A percentile compares a stretch with the other conserved stretches of the same genome.
phyloP scores from a whole-genome alignment of 108 stramenopile species.

The Nannochloropsis oceanica region DNA sequence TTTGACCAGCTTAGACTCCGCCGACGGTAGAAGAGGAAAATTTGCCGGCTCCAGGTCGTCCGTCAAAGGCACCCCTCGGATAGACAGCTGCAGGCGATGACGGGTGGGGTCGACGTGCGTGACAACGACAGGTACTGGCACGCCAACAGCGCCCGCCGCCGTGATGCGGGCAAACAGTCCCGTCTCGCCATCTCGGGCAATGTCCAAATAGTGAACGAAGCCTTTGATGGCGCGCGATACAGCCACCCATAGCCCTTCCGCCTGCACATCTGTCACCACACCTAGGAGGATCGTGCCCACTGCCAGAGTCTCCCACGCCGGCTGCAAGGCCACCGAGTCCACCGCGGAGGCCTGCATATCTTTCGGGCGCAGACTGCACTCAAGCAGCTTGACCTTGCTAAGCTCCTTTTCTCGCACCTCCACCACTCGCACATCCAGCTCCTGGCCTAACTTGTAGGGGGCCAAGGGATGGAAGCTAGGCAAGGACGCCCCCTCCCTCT shows the following conservation, averaged over 20 bases:
- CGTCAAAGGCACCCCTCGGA: not conserved
- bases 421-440: not conserved
- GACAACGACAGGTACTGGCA: not conserved
- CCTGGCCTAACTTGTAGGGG: slow-evolving; percentile 12
- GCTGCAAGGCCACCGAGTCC: not conserved
- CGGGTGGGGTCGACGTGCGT: not conserved
- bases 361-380: not conserved
- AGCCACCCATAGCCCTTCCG: slow-evolving; percentile 5
- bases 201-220: not conserved
- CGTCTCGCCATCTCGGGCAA: not conserved
- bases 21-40: not conserved
- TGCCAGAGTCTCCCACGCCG: not conserved
- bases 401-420: not conserved
- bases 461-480: not conserved
- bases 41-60: not conserved
- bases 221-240: slow-evolving; percentile 6
- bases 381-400: not conserved
- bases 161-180: not conserved
- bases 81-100: not conserved
- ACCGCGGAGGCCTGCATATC: not conserved
- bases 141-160: not conserved
- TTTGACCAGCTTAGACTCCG: not conserved
- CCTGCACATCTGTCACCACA: not conserved
- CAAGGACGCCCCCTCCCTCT: not conserved
- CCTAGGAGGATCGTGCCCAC: not conserved